phyloP scores from a whole-genome alignment of 2,329 filamentous ascomycete species.

The Fusarium kyushuense region DNA sequence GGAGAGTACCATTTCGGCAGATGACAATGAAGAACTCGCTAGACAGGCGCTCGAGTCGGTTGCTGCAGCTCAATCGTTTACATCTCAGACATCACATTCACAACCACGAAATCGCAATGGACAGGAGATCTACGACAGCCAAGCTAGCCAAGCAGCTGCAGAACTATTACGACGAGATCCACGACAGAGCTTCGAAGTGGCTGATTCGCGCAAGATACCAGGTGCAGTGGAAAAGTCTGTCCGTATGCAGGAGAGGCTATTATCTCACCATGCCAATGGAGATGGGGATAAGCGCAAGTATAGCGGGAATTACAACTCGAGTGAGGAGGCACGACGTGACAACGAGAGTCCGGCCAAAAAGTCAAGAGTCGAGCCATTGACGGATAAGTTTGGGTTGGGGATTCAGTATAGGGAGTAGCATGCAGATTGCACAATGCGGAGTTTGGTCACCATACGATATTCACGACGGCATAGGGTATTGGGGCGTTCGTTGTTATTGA shows the following conservation, averaged over 20 bases:
- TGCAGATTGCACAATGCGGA: slow-evolving; percentile 29
- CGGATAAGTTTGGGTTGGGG: slow-evolving; percentile 63
- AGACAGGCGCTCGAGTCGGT: slow-evolving; percentile 66
- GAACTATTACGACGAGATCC: slow-evolving; percentile 76
- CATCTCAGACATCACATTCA: slow-evolving; percentile 47
- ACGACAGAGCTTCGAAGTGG: slow-evolving; percentile 65
- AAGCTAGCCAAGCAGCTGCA: slow-evolving; percentile 81
- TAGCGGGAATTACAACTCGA: slow-evolving; percentile 49
- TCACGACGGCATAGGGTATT: slow-evolving; percentile 32
- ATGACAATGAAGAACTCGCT: slow-evolving; percentile 69
- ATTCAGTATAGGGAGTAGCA: slow-evolving; percentile 60
- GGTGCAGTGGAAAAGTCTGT: slow-evolving; percentile 58
- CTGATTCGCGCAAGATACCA: slow-evolving; percentile 60
- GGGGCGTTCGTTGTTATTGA: slow-evolving; percentile 22
- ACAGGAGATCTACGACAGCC: slow-evolving; percentile 74
- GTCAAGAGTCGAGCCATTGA: slow-evolving; percentile 56
- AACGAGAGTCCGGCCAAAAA: slow-evolving; percentile 65
- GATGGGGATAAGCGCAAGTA: slow-evolving; percentile 66
- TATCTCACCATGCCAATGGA: slow-evolving; percentile 59
- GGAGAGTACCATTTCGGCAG: slow-evolving; percentile 86
- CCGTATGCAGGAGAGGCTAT: slow-evolving; percentile 64
- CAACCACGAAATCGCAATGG: slow-evolving; percentile 45
- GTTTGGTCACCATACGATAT: slow-evolving; percentile 25
- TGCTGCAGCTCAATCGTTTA: slow-evolving; percentile 58
- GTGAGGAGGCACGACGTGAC: slow-evolving; percentile 51